A percentile compares a stretch with the other conserved stretches of the same genome.
These are phyloP conservation scores for Microdochium bolleyi DNA, from an alignment of 2,329 filamentous ascomycete genomes.

Conservation along the genomic window DNA sequence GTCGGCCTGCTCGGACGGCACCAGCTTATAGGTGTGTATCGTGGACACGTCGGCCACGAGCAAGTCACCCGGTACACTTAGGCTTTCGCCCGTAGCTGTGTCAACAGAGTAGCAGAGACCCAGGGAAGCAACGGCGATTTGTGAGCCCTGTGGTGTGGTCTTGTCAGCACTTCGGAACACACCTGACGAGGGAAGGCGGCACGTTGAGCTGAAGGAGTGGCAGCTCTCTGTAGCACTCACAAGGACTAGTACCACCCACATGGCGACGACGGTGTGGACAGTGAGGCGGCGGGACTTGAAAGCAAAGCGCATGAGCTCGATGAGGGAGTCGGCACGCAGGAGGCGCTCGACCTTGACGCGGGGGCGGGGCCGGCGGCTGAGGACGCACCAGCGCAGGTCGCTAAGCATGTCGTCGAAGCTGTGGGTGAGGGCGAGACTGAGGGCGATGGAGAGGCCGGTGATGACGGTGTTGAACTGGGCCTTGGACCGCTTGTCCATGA, in stretches of 20 bases:
- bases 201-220: no score
- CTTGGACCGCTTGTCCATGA: constrained; percentile 24
- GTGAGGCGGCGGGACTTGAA: constrained; percentile 14
- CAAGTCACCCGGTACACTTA: constrained; percentile 24
- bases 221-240: constrained; percentile 11
- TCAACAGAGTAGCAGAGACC: constrained; percentile 34
- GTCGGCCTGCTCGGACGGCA: constrained; percentile 9
- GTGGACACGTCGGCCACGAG: constrained; percentile 25
- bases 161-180: no score
- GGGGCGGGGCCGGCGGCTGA: constrained; percentile 26
- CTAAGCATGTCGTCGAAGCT: constrained; percentile 33
- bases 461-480: constrained; percentile 34
- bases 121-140: constrained; percentile 32
- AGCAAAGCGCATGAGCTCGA: constrained; percentile 16
- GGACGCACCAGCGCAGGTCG: constrained; percentile 37
- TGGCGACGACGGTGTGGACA: constrained; percentile 15
- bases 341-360: constrained; percentile 28
- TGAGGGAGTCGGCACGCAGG: constrained; percentile 21
- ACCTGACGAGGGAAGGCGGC: no score
- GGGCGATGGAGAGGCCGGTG: constrained; percentile 30
- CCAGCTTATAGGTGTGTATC: constrained; percentile 20
- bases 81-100: constrained; percentile 20
- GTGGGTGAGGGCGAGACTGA: constrained; percentile 32
- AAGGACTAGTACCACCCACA: constrained; percentile 22
- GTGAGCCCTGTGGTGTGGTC: constrained; percentile 21